Evolutionary conservation across 1,139 yeast species (phyloP).

Genomic region (Spathaspora sp.): DNA sequence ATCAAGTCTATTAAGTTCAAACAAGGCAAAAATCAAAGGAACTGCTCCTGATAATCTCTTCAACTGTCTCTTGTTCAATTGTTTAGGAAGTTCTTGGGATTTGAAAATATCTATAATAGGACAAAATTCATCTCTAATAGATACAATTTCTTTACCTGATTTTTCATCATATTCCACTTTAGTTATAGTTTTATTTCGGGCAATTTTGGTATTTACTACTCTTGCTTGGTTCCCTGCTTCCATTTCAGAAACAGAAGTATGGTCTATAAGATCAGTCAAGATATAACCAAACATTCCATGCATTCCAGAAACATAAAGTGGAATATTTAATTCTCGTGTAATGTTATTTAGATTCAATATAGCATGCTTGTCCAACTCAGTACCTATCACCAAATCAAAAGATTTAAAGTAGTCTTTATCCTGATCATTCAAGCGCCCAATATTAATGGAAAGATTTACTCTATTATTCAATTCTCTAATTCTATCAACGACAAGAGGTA

Average conservation of each 20-base stretch:
- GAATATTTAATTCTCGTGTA: slow-evolving; percentile 56
- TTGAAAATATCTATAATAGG: slow-evolving; percentile 30
- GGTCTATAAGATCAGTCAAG: slow-evolving; percentile 73
- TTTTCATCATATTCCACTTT: slow-evolving; percentile 33
- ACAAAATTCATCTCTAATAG: slow-evolving; percentile 54
- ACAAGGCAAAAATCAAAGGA: slow-evolving; percentile 60
- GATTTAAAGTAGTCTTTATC: slow-evolving; percentile 45
- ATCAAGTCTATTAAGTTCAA: slow-evolving; percentile 36
- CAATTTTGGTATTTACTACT: slow-evolving; percentile 46
- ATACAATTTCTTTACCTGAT: slow-evolving; percentile 50
- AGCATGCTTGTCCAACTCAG: slow-evolving; percentile 54
- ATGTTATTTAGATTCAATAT: slow-evolving; percentile 47
- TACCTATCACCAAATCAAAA: slow-evolving; percentile 74
- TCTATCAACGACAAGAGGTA: slow-evolving; percentile 52
- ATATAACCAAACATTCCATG: slow-evolving; percentile 86
- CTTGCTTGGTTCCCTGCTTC: slow-evolving; percentile 53
- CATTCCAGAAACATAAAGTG: slow-evolving; percentile 66
- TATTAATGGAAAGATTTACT: slow-evolving; percentile 53
- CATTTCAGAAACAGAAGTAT: slow-evolving; percentile 44
- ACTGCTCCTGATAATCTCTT: slow-evolving; percentile 59
- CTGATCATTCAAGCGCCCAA: slow-evolving; percentile 28
- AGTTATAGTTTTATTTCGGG: slow-evolving; percentile 51
- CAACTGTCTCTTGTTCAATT: slow-evolving; percentile 54
- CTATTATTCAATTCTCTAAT: slow-evolving; percentile 77
- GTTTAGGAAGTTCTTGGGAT: slow-evolving; percentile 41